Evolutionary conservation across 192 early-diverging fungal species (phyloP).

Genomic region (Podila horticola): DNA sequence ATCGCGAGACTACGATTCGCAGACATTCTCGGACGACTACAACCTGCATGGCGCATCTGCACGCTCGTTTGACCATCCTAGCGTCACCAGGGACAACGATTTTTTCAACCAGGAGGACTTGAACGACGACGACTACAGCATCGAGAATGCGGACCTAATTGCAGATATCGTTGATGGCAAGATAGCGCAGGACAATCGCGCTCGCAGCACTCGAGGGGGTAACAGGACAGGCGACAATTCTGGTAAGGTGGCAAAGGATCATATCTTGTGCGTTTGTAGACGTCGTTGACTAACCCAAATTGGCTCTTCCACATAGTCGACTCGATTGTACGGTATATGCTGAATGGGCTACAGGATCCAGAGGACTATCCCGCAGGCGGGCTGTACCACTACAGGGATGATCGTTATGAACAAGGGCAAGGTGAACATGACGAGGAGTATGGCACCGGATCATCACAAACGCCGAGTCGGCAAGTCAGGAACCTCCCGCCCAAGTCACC

Average conservation of each 20-base stretch:
- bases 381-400: neutral
- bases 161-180: conserved; percentile 37
- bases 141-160: conserved; percentile 42
- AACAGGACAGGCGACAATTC: conserved; percentile 23
- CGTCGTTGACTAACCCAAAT: neutral
- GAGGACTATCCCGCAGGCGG: neutral
- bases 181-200: neutral
- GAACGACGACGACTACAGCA: conserved; percentile 8
- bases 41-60: conserved; percentile 47
- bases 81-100: conserved; percentile 34
- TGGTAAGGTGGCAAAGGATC: neutral
- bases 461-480: conserved; percentile 6
- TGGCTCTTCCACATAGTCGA: neutral
- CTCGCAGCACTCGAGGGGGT: neutral
- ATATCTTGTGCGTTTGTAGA: neutral
- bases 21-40: conserved; percentile 44
- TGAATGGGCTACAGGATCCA: neutral
- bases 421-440: conserved; percentile 25
- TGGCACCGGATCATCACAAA: conserved; percentile 12
- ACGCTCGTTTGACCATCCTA: conserved; percentile 36
- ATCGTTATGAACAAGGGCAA: neutral
- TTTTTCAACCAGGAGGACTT: neutral
- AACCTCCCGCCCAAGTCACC: neutral
- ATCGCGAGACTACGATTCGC: conserved; percentile 36
- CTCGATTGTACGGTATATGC: neutral